These are phyloP conservation scores for Dactylellina sp. DNA, from an alignment of 2,329 filamentous ascomycete genomes.

Conservation along the genomic window DNA sequence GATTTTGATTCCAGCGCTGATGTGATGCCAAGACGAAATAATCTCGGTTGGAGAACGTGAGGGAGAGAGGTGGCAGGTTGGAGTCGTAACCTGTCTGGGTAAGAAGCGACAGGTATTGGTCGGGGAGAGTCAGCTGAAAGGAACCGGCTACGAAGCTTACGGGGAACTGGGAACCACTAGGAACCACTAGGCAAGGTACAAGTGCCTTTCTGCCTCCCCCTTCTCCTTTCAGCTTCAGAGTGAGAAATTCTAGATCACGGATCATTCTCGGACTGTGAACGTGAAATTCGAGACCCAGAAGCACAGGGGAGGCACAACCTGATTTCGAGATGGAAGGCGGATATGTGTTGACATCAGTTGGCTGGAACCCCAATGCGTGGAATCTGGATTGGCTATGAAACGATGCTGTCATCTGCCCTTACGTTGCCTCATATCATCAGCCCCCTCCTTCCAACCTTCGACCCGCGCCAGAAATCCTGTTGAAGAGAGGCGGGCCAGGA, in stretches of 20 bases:
- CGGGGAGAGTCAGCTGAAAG: slow-evolving; percentile 17
- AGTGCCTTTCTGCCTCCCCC: no score
- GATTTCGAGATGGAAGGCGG: neutral
- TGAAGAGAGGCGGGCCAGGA: slow-evolving; percentile 6
- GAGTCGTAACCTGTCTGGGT: slow-evolving; percentile 14
- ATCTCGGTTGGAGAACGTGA: slow-evolving; percentile 42
- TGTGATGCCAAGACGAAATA: slow-evolving; percentile 55
- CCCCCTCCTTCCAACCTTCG: slow-evolving; percentile 6
- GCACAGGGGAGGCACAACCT: slow-evolving; percentile 1
- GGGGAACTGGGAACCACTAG: slow-evolving; percentile 41
- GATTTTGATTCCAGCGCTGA: slow-evolving; percentile 9
- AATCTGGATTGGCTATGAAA: slow-evolving; percentile 49
- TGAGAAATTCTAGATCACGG: slow-evolving; percentile 4
- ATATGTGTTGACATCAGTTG: slow-evolving; percentile 39
- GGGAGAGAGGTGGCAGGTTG: slow-evolving; percentile 13
- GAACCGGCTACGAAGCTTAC: slow-evolving; percentile 37
- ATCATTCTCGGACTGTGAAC: slow-evolving; percentile 21
- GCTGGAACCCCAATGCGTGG: slow-evolving; percentile 4
- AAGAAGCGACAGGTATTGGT: slow-evolving; percentile 25
- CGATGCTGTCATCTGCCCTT: slow-evolving; percentile 52
- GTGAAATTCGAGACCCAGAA: slow-evolving; percentile 2
- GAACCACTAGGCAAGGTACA: slow-evolving; percentile 28
- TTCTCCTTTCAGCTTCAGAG: slow-evolving; percentile 17
- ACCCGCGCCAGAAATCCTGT: slow-evolving; percentile 12
- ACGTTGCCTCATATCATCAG: slow-evolving; percentile 8